Base-by-base conservation (phyloP, 192 early-diverging fungal genomes). In the Mortierella hygrophila region DNA sequence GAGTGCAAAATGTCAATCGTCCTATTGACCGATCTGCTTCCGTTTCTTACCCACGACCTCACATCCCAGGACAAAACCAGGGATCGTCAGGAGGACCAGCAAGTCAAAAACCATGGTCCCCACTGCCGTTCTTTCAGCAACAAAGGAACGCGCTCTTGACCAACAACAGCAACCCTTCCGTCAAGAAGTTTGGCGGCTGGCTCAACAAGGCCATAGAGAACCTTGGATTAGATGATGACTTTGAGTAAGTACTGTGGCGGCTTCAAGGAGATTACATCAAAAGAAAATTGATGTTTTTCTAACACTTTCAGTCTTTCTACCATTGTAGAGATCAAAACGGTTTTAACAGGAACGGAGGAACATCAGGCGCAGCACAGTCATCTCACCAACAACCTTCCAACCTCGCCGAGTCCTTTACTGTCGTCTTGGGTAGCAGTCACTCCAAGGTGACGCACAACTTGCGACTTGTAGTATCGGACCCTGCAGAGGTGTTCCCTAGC, bases 381-480 rank as follows among this genome's bases (percentile, higher is more conserved):
- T 41, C 29, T 47, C 72, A 76, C 0, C 18, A 89, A 4, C 70
- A 75, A 40, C 63, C 32, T 18, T 86, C 84, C 41, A 86, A 94
- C 26, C 85, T 95, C 13, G 93, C 93, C 4, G 95, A 96, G 74
- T 91, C 92, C 2, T 96, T 95, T 81, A 95, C 95, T 0, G 93
- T 95, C 23, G 90, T 91, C 21, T 85, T 95, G 16, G 95, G 95
- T 6, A 95, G 93, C 38, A 88, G 89, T 35, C 95, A 96, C 81
- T 93, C 94, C n/a, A 92, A 92, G 41, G 92, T 93, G 10, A 95
- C 94, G 32, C 94, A 95, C 75, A 96, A 94, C 86, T 77, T 96
- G 8, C 71, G 94, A 35, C 82, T 96, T 16, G 57, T 90, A 46
- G 93, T 93, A 21, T 88, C 87, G 3, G 90, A 92, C 55, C 79